Conservation (phyloP, 495 filamentous ascomycete genomes). For the Chaetomium tenue region DNA sequence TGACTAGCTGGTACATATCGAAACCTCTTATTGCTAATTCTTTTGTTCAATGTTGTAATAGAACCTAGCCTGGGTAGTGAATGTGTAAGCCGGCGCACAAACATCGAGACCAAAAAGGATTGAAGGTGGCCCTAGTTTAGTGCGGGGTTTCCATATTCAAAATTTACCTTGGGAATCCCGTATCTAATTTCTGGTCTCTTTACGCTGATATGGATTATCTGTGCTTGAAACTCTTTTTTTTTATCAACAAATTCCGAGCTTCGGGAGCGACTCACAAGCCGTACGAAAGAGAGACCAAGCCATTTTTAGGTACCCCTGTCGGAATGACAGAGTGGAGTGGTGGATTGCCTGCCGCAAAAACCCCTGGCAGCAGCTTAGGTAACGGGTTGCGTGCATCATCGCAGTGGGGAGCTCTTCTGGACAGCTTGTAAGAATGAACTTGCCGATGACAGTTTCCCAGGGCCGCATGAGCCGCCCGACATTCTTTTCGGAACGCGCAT, state of each 20-base stretch:
- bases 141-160: not conserved
- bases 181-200: not conserved
- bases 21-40: not conserved
- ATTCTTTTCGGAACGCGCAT: not conserved
- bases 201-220: not conserved
- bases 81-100: conserved; percentile 4
- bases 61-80: not conserved
- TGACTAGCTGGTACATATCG: conserved; percentile 49
- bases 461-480: conserved; percentile 10
- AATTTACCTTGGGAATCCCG: not conserved
- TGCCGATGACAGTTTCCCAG: not conserved
- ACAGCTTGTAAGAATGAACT: conserved; percentile 19
- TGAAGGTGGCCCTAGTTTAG: too few relatives aligned
- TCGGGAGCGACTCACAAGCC: not conserved
- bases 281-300: not conserved
- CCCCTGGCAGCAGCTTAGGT: conserved; percentile 13
- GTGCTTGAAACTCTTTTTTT: not conserved
- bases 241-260: not conserved
- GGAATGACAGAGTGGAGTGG: too few relatives aligned
- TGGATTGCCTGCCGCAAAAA: not conserved
- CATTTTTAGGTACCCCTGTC: too few relatives aligned
- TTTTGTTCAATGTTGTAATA: not conserved
- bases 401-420: conserved; percentile 22
- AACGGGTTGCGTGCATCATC: conserved; percentile 4
- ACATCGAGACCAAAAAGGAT: not conserved